A percentile compares a stretch with the other conserved stretches of the same genome.
Conservation (phyloP, 164 flowering plant species). For the Amborella trichopoda region DNA sequence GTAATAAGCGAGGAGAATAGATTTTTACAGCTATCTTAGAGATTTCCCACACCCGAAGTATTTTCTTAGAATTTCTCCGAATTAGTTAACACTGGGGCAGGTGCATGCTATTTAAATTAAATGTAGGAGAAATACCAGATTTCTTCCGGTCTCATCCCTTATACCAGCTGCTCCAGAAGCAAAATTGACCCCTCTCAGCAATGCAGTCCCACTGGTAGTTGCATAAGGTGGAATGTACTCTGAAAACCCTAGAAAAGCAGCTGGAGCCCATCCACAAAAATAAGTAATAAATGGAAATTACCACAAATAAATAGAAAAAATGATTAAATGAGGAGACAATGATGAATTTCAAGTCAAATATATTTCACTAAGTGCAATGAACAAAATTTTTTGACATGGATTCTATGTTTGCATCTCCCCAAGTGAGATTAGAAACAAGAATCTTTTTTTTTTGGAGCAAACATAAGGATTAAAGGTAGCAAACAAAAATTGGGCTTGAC, state of each 20-base stretch:
- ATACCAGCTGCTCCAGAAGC: constrained; percentile 91
- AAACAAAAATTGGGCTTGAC: too few relatives aligned
- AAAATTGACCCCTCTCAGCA: constrained; percentile 57
- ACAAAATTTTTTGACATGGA: neutral
- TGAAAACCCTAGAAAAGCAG: constrained; percentile 65
- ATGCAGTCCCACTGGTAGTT: constrained; percentile 24
- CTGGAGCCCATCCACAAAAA: constrained; percentile 18
- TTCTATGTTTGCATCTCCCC: neutral
- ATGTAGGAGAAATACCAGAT: constrained; percentile 54
- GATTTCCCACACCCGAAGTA: too few relatives aligned
- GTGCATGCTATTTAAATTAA: too few relatives aligned
- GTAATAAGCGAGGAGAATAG: too few relatives aligned
- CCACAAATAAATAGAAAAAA: neutral
- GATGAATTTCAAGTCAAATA: neutral
- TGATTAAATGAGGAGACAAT: neutral
- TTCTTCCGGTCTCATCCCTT: constrained; percentile 70
- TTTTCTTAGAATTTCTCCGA: too few relatives aligned
- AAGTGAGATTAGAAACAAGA: too few relatives aligned
- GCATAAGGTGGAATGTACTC: constrained; percentile 51
- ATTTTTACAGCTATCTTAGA: too few relatives aligned
- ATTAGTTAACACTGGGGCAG: too few relatives aligned
- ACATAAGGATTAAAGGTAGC: too few relatives aligned
- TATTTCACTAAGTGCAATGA: neutral
- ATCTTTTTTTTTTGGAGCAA: too few relatives aligned
- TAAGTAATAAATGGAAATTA: neutral